Evolutionary conservation across 2,329 filamentous ascomycete species (phyloP).

Genomic region (Chrysosporium keratinophilum): DNA sequence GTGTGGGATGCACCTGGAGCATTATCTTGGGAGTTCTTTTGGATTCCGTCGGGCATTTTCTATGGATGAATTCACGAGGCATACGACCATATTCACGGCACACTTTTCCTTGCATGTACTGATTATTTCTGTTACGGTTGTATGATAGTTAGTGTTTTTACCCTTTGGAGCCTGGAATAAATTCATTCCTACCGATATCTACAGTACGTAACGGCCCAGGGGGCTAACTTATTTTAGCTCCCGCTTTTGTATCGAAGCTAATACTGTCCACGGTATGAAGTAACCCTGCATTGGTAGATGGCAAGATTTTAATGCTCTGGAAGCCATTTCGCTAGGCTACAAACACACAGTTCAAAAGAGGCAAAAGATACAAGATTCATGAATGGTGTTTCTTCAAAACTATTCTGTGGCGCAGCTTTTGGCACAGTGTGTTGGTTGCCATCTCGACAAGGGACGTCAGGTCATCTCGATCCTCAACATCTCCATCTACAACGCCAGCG

Average conservation of each 20-base stretch:
- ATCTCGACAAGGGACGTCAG: too few relatives aligned
- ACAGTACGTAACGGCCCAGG: neutral
- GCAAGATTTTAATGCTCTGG: neutral
- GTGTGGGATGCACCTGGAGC: conserved; percentile 7
- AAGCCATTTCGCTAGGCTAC: neutral
- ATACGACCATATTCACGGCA: conserved; percentile 1
- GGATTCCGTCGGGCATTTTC: neutral
- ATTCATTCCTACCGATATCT: too few relatives aligned
- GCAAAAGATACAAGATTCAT: neutral
- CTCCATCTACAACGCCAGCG: too few relatives aligned
- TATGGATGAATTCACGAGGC: conserved; percentile 5
- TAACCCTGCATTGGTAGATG: neutral
- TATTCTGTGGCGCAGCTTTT: neutral
- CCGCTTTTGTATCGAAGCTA: neutral
- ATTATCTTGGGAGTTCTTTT: conserved; percentile 8
- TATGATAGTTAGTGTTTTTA: conserved; percentile 9
- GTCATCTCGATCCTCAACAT: too few relatives aligned
- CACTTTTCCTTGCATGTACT: conserved; percentile 2
- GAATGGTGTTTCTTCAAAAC: neutral
- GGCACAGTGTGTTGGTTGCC: neutral
- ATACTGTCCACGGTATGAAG: neutral
- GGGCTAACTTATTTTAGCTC: neutral
- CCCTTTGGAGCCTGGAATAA: neutral
- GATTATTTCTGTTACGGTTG: neutral
- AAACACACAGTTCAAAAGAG: neutral